Evolutionary conservation across 306 rosid species (phyloP).

Genomic region (Quercus berberidifolia): DNA sequence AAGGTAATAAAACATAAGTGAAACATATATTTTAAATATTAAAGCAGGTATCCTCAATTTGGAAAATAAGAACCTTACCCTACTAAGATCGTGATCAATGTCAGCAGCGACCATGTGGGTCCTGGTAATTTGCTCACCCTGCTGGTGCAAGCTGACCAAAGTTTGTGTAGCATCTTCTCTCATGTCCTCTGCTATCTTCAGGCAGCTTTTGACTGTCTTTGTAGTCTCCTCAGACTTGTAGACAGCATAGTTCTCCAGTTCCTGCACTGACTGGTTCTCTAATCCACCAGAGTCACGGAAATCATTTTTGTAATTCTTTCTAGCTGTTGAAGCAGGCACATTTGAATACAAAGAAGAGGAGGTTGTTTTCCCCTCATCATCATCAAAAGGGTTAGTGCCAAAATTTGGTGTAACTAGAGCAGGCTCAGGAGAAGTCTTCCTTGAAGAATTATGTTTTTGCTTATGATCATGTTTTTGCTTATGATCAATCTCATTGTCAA

Average conservation of each 20-base stretch:
- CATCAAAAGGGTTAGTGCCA: slow-evolving; percentile 73
- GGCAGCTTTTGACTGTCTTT: slow-evolving; percentile 62
- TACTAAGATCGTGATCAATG: slow-evolving; percentile 83
- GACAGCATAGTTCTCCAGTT: slow-evolving; percentile 73
- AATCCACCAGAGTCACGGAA: slow-evolving; percentile 80
- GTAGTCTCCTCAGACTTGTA: slow-evolving; percentile 95
- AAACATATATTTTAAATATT: neutral
- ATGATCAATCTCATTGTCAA: slow-evolving; percentile 39
- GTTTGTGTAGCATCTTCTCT: slow-evolving; percentile 89
- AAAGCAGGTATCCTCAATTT: neutral
- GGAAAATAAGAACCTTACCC: slow-evolving; percentile 49
- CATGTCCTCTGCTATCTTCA: slow-evolving; percentile 90
- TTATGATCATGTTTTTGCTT: slow-evolving; percentile 33
- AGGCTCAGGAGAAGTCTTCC: slow-evolving; percentile 49
- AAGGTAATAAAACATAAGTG: neutral
- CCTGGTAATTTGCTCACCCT: slow-evolving; percentile 92
- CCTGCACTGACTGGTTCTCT: slow-evolving; percentile 84
- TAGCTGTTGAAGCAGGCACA: slow-evolving; percentile 35
- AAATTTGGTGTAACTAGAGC: slow-evolving; percentile 34
- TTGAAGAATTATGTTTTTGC: slow-evolving; percentile 35
- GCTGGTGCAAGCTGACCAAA: slow-evolving; percentile 78
- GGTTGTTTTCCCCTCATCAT: slow-evolving; percentile 36
- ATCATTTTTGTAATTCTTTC: slow-evolving; percentile 67
- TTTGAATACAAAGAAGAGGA: slow-evolving; percentile 33
- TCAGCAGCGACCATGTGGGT: slow-evolving; percentile 80